Evolutionary conservation across 352 stramenopile genomes (phyloP).

Genomic region (Aphanomyces astaci): DNA sequence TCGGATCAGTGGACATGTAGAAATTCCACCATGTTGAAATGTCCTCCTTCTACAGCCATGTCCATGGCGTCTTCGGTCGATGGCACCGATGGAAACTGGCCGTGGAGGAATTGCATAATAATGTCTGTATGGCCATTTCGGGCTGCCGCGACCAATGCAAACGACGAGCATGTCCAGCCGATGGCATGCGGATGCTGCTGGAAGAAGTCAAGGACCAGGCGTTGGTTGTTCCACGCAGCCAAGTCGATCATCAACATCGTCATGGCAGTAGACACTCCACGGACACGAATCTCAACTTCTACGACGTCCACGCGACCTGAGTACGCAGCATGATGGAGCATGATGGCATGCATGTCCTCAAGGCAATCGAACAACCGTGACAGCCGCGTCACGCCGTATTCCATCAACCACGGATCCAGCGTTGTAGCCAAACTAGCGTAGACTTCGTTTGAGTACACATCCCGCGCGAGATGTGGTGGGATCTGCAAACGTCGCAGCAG

Average conservation of each 20-base stretch:
- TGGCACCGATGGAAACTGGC: no score
- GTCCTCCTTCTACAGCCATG: no score
- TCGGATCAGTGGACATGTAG: no score
- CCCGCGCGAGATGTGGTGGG: neutral
- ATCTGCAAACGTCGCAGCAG: no score
- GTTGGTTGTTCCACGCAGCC: neutral
- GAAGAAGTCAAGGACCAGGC: neutral
- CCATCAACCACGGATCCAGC: neutral
- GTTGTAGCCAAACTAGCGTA: neutral
- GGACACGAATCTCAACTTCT: neutral
- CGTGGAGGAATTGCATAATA: no score
- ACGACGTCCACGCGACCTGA: neutral
- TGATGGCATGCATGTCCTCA: neutral
- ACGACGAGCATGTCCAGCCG: neutral
- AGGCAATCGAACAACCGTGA: neutral
- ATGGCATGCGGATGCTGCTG: neutral
- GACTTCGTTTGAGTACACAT: neutral
- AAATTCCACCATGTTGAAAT: no score
- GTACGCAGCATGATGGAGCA: neutral
- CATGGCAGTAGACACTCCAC: neutral
- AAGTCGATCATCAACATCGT: neutral
- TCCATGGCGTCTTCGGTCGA: no score
- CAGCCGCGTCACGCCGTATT: neutral
- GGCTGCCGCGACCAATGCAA: neutral
- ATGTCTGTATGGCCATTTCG: neutral